A percentile compares a stretch with the other conserved stretches of the same genome.
Conservation (phyloP, 495 filamentous ascomycete genomes). For the Annulohypoxylon maeteangense region DNA sequence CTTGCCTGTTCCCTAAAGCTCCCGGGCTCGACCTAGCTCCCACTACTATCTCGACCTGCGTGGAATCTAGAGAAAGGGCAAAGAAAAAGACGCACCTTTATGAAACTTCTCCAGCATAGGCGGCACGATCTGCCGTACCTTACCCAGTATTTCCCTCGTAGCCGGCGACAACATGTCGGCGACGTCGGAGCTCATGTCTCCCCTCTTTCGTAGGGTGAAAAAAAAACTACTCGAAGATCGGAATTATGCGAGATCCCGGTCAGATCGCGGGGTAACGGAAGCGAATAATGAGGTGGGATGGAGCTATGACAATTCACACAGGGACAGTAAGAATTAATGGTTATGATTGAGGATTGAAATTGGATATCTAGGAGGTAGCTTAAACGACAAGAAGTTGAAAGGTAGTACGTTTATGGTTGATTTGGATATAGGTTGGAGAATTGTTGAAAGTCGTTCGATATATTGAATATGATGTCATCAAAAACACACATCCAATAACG, state of each 20-base stretch:
- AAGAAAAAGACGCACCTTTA: conserved; percentile 73
- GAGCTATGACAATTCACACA: not conserved
- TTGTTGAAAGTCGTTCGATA: conserved; percentile 25
- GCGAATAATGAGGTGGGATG: not conserved
- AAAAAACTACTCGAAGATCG: not conserved
- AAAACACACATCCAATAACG: conserved; percentile 16
- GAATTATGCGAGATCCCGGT: not conserved
- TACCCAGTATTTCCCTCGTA: conserved; percentile 74
- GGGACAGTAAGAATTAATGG: not conserved
- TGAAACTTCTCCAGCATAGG: conserved; percentile 97
- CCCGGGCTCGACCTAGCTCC: not conserved
- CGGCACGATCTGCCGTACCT: conserved; percentile 90
- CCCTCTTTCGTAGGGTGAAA: not conserved
- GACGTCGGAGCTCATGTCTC: conserved; percentile 40
- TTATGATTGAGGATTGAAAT: no score
- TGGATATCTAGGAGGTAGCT: not conserved
- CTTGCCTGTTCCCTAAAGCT: not conserved
- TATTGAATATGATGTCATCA: conserved; percentile 42
- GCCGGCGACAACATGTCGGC: conserved; percentile 54
- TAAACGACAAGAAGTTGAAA: not conserved
- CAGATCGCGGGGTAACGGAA: conserved; percentile 14
- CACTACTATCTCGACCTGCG: not conserved
- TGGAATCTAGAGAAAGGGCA: not conserved
- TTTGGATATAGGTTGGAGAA: conserved; percentile 15
- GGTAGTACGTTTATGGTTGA: not conserved